Conservation (phyloP, 1,139 yeast species). For the Magnusiomyces clavatus region DNA sequence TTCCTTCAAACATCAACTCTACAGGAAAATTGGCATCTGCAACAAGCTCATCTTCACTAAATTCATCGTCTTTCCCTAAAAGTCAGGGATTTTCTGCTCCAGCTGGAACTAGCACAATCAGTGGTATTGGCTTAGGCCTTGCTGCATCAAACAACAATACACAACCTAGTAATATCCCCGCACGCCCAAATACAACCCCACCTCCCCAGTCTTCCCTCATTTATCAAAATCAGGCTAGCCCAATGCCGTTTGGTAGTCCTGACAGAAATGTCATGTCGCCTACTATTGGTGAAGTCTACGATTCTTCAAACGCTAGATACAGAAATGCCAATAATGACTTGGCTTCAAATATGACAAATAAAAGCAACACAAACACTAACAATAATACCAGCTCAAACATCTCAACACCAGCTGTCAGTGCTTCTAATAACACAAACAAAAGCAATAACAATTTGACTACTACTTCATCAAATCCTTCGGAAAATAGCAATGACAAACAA, state of each 20-base stretch:
- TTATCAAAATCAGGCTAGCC: not conserved
- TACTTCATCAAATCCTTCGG: not conserved
- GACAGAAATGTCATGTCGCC: not conserved
- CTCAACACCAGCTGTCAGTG: not conserved
- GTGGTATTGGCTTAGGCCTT: too few relatives aligned
- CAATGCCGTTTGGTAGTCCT: not conserved
- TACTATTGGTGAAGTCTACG: not conserved
- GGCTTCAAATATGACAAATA: too few relatives aligned
- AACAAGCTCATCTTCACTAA: too few relatives aligned
- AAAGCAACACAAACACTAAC: too few relatives aligned
- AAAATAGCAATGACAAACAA: slow-evolving; percentile 28
- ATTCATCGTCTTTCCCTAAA: too few relatives aligned
- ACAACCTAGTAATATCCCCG: too few relatives aligned
- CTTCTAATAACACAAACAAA: not conserved
- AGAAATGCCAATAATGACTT: too few relatives aligned
- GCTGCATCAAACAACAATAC: too few relatives aligned
- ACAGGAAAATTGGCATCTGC: not conserved
- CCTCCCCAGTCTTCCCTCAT: not conserved
- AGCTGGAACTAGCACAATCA: too few relatives aligned
- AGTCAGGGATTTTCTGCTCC: too few relatives aligned
- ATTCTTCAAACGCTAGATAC: not conserved
- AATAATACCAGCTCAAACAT: too few relatives aligned
- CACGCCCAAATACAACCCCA: not conserved
- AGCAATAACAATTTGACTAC: not conserved
- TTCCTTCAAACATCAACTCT: not conserved